Evolutionary conservation across 1,139 yeast genomes (phyloP), one percentile per base, ranked within the genome.

Genomic region (Saccharomycopsis crataegensis): DNA sequence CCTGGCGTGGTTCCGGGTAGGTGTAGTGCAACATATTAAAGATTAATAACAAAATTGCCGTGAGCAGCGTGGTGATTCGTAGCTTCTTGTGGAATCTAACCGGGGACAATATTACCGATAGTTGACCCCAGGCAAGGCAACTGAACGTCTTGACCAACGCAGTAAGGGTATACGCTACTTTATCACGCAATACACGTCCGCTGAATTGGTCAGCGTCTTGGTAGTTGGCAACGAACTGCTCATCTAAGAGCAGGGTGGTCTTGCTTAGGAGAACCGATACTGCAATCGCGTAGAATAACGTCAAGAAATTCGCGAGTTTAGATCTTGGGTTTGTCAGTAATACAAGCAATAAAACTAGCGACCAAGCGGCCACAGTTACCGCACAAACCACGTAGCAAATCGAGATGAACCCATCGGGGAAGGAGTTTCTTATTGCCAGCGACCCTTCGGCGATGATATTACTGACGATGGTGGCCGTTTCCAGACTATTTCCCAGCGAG

Each of bases 141-240:
- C 60, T 57, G 31, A 60, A 43, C 14, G 58, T 31, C 47, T 60
- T 58, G 8, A 52, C 43, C 9, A 63, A 41, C 37, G 61, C 51
- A 28, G 57, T 54, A 11, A 62, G 57, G 1, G 62, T 52, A 31
- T 57, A 53, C 42, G 58, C 59, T n/a, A 51, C 46, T 16, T 54
- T 47, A 8, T 55, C 53, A 22, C 59, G 57, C 33, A 62, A 56
- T 0, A 65, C 55, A 1, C 32, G 16, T 2, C 40, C 37, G 12
- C 49, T 43, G 37, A 61, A 58, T 42, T 59, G 54, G n/a, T 22
- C 16, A 7, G 57, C 51, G 53, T 65, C 67, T 48, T 62, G 67
- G 43, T 59, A 57, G 49, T 64, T 60, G 12, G 36, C 28, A 1
- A 22, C n/a, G 48, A 57, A 62, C 44, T 66, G 67, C 6, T 33